Percentiles rank a stretch among this genome's conserved stretches.
Evolutionary conservation across 345 rosid genomes (phyloP).

Genomic region (Capsella bursapastoris): DNA sequence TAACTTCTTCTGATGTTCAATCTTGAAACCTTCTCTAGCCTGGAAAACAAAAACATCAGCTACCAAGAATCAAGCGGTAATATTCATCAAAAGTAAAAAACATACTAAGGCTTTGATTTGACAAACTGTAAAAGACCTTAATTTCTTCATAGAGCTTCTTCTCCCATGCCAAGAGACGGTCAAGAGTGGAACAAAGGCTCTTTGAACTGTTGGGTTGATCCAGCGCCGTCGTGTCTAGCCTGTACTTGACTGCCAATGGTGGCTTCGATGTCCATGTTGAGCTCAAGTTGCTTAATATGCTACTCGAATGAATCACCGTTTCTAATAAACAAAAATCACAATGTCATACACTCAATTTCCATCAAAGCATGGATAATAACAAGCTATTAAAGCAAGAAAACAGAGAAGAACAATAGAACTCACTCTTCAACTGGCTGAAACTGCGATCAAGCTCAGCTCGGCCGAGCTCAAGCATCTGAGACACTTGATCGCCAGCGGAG

Average conservation of each 20-base stretch:
- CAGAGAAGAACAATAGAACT: slow-evolving; percentile 21
- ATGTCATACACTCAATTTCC: neutral
- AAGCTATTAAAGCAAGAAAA: neutral
- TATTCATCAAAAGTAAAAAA: neutral
- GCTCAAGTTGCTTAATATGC: slow-evolving; percentile 82
- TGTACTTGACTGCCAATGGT: slow-evolving; percentile 89
- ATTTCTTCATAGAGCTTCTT: slow-evolving; percentile 90
- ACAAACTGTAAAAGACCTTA: slow-evolving; percentile 57
- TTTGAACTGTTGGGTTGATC: slow-evolving; percentile 59
- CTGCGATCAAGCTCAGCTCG: slow-evolving; percentile 90
- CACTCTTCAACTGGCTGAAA: slow-evolving; percentile 89
- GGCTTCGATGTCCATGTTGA: slow-evolving; percentile 97
- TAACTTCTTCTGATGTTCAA: slow-evolving; percentile 87
- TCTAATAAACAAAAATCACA: slow-evolving; percentile 50
- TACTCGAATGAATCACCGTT: slow-evolving; percentile 94
- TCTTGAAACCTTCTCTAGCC: slow-evolving; percentile 91
- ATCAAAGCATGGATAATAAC: slow-evolving; percentile 1
- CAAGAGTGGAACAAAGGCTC: slow-evolving; percentile 89
- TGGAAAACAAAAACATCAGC: slow-evolving; percentile 30
- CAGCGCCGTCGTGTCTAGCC: slow-evolving; percentile 62
- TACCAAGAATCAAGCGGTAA: neutral
- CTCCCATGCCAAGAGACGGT: slow-evolving; percentile 97
- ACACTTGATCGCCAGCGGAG: slow-evolving; percentile 71
- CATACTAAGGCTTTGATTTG: neutral
- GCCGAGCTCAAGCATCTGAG: slow-evolving; percentile 82